Evolutionary conservation across 2,329 filamentous ascomycete species (phyloP).

Genomic region (Pseudogymnoascus sp.): DNA sequence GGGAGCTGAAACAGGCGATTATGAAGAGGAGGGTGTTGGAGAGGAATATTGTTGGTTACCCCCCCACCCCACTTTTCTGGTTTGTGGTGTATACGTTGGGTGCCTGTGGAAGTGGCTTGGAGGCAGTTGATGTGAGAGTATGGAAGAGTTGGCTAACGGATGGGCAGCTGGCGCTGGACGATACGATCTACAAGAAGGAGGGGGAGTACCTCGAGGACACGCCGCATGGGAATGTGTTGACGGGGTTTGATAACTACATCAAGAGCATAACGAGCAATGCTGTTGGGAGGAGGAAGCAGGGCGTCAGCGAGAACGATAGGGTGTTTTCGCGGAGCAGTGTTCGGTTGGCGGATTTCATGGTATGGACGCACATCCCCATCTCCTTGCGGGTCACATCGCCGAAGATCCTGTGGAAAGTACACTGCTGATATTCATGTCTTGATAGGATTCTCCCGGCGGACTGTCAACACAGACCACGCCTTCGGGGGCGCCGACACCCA

Average conservation of each 20-base stretch:
- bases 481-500: slow-evolving; percentile 47
- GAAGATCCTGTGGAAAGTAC: neutral
- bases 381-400: slow-evolving; percentile 27
- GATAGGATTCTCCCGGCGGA: slow-evolving; percentile 24
- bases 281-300: slow-evolving; percentile 55
- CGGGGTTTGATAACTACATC: slow-evolving; percentile 96
- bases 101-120: neutral
- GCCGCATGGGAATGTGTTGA: slow-evolving; percentile 87
- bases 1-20: slow-evolving; percentile 25
- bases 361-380: slow-evolving; percentile 32
- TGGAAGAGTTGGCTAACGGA: slow-evolving; percentile 24
- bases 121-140: neutral
- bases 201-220: slow-evolving; percentile 86
- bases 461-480: slow-evolving; percentile 26
- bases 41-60: slow-evolving; percentile 45
- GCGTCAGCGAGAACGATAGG: slow-evolving; percentile 61
- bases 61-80: neutral
- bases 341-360: slow-evolving; percentile 28
- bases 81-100: neutral
- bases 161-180: slow-evolving; percentile 49
- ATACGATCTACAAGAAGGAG: slow-evolving; percentile 77
- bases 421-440: slow-evolving; percentile 24
- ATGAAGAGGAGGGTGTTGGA: slow-evolving; percentile 35
- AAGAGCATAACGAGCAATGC: slow-evolving; percentile 68
- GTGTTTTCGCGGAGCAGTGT: slow-evolving; percentile 55